These are phyloP conservation scores for Polymyxa betae DNA, from an alignment of 208 protist species.

Conservation along the genomic window DNA sequence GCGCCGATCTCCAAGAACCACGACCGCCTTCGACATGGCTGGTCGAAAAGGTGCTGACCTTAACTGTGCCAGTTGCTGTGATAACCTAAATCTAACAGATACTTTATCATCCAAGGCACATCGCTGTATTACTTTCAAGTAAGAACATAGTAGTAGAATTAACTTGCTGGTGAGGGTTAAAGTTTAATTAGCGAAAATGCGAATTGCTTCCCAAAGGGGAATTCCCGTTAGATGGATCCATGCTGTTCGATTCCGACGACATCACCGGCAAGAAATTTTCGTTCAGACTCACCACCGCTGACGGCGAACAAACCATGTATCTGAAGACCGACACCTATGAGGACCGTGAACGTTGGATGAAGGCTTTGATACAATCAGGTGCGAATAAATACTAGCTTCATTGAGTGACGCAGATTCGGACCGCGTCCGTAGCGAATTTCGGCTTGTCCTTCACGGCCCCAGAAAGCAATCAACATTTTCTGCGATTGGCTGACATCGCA, in stretches of 20 bases:
- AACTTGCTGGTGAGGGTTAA: not conserved
- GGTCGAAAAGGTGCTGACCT: not conserved
- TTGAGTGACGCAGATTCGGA: not conserved
- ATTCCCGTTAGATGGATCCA: not conserved
- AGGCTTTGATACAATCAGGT: not conserved
- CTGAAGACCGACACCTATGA: not conserved
- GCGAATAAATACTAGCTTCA: not conserved
- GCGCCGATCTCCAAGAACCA: not conserved
- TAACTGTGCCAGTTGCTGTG: not conserved
- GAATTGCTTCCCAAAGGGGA: not conserved
- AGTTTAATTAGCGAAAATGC: not conserved
- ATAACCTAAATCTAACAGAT: not conserved
- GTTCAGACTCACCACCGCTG: not conserved
- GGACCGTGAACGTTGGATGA: not conserved
- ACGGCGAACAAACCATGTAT: not conserved
- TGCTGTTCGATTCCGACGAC: not conserved
- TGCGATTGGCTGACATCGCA: not conserved
- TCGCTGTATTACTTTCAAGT: not conserved
- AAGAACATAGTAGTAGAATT: not conserved
- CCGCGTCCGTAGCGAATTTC: not conserved
- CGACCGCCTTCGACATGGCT: not conserved
- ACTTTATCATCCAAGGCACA: not conserved
- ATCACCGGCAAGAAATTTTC: not conserved
- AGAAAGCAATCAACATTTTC: not conserved
- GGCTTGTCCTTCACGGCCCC: not conserved